Percentiles rank a stretch among this genome's conserved stretches.
phyloP scores from a whole-genome alignment of 495 filamentous ascomycete genomes.

The Eremomyces bilateralis region DNA sequence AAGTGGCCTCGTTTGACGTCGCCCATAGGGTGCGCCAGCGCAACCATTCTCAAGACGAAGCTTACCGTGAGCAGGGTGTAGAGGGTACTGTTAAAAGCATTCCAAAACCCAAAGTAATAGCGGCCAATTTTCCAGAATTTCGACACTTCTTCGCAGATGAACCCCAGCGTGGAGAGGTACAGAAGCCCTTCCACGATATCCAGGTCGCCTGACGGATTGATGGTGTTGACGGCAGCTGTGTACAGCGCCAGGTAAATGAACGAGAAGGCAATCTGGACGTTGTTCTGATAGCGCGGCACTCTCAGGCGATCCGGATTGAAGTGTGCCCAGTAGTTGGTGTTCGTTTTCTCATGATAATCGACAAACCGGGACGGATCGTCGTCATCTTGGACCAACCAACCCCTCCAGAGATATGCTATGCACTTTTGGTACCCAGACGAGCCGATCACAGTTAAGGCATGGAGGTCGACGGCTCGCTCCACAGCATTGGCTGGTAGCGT shows the following conservation, averaged over 20 bases:
- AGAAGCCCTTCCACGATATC: conserved; percentile 70
- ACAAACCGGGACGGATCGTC: conserved; percentile 71
- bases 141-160: conserved; percentile 61
- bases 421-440: conserved; percentile 92
- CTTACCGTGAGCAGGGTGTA: conserved; percentile 58
- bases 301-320: conserved; percentile 89
- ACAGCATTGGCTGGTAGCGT: conserved; percentile 65
- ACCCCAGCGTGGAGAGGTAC: conserved; percentile 83
- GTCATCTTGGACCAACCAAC: conserved; percentile 91
- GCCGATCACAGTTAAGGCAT: conserved; percentile 69
- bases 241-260: conserved; percentile 67
- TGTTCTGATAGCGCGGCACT: conserved; percentile 78
- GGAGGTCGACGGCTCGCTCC: conserved; percentile 80
- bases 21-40: conserved; percentile 32
- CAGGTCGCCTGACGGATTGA: conserved; percentile 58
- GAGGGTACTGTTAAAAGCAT: conserved; percentile 68
- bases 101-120: conserved; percentile 87
- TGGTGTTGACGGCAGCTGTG: conserved; percentile 77
- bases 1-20: conserved; percentile 35
- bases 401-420: conserved; percentile 75
- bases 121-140: conserved; percentile 88
- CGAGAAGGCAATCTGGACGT: conserved; percentile 64
- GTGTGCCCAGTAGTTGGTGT: conserved; percentile 53
- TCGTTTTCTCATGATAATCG: conserved; percentile 54
- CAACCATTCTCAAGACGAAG: conserved; percentile 56